Conservation (phyloP, 179 eudicot genomes). For the Camellia oleifera region DNA sequence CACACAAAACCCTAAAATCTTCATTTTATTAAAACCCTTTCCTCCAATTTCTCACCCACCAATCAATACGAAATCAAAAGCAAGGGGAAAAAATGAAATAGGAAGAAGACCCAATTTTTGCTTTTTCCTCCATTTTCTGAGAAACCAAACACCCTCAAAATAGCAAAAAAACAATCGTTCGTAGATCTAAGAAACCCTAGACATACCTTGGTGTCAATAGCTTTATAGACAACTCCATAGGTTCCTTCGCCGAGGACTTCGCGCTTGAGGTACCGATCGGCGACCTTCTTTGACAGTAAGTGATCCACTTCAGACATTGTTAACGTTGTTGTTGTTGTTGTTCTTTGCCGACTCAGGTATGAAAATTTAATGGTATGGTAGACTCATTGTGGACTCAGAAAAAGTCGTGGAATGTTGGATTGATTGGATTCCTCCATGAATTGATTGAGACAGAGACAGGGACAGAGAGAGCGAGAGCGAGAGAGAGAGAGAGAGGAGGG, state of each 20-base stretch:
- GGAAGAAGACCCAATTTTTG: background rate
- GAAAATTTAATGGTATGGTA: background rate
- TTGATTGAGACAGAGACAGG: background rate
- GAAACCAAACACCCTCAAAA: background rate
- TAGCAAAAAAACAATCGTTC: background rate
- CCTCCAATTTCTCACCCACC: conserved; percentile 1
- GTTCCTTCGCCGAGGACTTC: conserved; percentile 93
- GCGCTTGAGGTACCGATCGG: conserved; percentile 85
- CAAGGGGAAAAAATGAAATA: background rate
- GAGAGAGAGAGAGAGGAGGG: background rate
- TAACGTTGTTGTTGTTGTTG: background rate
- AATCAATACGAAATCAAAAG: background rate
- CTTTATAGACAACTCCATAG: conserved; percentile 90
- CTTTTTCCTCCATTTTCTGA: background rate
- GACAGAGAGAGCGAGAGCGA: background rate
- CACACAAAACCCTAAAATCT: background rate
- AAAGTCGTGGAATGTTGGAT: background rate
- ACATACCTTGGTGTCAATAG: conserved; percentile 78
- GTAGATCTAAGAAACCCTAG: conserved; percentile 8
- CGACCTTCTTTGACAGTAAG: conserved; percentile 57
- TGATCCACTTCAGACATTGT: conserved; percentile 40
- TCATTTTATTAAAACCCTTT: background rate
- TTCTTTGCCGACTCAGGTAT: background rate
- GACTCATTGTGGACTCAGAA: background rate
- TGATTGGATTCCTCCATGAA: background rate